Evolutionary conservation across 768 basidiomycete genomes (phyloP).

Genomic region (Collybiopsis confluens): DNA sequence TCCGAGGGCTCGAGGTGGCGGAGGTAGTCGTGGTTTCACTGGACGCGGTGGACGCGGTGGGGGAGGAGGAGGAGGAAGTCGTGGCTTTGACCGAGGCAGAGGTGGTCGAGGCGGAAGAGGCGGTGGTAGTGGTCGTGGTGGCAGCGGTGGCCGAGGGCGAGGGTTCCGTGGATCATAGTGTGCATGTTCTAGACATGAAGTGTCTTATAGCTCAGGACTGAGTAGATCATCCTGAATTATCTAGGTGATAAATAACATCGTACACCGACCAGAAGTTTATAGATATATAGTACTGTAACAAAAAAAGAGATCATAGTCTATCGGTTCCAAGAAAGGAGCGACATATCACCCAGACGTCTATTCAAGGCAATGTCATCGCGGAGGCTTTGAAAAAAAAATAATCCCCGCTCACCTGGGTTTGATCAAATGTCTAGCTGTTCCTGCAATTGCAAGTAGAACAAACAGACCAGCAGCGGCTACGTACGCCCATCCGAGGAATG

Average conservation of each 20-base stretch:
- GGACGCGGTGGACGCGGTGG: slow-evolving; percentile 15
- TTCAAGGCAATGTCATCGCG: slow-evolving; percentile 11
- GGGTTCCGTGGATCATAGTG: slow-evolving; percentile 8
- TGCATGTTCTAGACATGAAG: neutral
- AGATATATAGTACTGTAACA: too few species aligned
- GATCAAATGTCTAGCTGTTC: slow-evolving; percentile 89
- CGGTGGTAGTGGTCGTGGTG: slow-evolving; percentile 6
- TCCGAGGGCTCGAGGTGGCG: slow-evolving; percentile 27
- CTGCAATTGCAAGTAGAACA: slow-evolving; percentile 79
- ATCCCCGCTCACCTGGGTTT: slow-evolving; percentile 65
- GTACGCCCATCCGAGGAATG: slow-evolving; percentile 98
- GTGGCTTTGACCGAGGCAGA: neutral
- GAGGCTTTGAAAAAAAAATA: neutral
- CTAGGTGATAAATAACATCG: neutral
- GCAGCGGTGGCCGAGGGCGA: slow-evolving; percentile 4
- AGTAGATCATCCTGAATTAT: neutral
- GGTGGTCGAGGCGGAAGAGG: slow-evolving; percentile 9
- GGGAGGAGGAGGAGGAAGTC: too few species aligned
- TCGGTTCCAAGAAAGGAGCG: slow-evolving; percentile 81
- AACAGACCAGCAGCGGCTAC: slow-evolving; percentile 86
- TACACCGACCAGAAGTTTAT: neutral
- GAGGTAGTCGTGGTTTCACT: slow-evolving; percentile 30
- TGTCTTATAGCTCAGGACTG: neutral
- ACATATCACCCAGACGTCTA: slow-evolving; percentile 86
- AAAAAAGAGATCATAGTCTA: slow-evolving; percentile 17